phyloP scores from a whole-genome alignment of 805 yeast species.

The Kodamaea kaohsiungensis region DNA sequence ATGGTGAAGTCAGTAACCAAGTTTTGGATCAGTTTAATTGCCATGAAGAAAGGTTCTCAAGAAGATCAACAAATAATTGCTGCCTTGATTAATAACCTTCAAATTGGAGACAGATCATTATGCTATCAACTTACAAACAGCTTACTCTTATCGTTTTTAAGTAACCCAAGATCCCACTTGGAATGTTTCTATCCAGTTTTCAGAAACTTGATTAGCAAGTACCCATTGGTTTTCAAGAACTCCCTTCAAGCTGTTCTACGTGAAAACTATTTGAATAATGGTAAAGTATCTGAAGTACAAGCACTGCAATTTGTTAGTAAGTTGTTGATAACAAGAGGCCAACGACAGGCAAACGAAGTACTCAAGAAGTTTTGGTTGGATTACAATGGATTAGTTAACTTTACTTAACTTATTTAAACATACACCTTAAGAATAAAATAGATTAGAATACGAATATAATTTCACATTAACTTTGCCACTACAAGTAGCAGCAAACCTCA shows the following conservation, averaged over 20 bases:
- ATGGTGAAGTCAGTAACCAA: constrained; percentile 51
- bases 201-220: constrained; percentile 47
- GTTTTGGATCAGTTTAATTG: constrained; percentile 56
- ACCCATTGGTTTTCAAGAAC: constrained; percentile 46
- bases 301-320: constrained; percentile 47
- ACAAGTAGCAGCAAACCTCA: background rate
- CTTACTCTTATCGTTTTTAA: constrained; percentile 36
- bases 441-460: background rate
- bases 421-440: background rate
- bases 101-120: constrained; percentile 15
- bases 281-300: constrained; percentile 1
- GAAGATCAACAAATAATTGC: constrained; percentile 38
- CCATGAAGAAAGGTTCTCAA: constrained; percentile 46
- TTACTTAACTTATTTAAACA: background rate
- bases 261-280: constrained; percentile 6
- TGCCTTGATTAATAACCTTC: constrained; percentile 18
- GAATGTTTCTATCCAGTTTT: constrained; percentile 57
- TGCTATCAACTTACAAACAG: constrained; percentile 28
- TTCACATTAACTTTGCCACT: background rate
- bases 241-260: constrained; percentile 18
- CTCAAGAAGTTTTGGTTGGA: constrained; percentile 67
- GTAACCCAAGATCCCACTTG: constrained; percentile 57
- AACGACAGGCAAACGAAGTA: constrained; percentile 57
- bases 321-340: constrained; percentile 64
- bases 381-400: constrained; percentile 53